These are phyloP conservation scores for Barnettozyma hawaiiensis DNA, from an alignment of 1,139 yeast species.

Conservation along the genomic window DNA sequence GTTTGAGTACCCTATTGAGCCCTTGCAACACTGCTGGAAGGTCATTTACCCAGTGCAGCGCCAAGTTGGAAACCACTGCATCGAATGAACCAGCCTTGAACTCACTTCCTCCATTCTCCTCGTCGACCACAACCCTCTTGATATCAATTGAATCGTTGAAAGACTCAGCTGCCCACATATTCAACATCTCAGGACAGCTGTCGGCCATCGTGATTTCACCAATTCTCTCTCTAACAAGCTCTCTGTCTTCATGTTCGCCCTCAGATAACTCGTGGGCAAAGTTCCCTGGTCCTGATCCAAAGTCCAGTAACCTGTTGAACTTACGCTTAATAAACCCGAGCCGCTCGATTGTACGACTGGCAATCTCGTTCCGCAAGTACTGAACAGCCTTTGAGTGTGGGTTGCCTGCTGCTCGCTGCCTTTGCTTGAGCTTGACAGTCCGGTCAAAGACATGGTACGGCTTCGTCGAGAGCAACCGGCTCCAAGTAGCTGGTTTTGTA, in stretches of 20 bases:
- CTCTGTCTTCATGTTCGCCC: constrained; percentile 42
- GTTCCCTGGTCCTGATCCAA: constrained; percentile 72
- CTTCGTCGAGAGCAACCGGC: constrained; percentile 11
- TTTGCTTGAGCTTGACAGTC: constrained; percentile 50
- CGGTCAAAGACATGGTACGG: constrained; percentile 60
- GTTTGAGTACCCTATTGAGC: constrained; percentile 58
- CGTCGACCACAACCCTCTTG: constrained; percentile 56
- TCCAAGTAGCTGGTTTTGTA: neutral
- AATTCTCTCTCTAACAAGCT: constrained; percentile 45
- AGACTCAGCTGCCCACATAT: constrained; percentile 32
- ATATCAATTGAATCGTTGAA: constrained; percentile 41
- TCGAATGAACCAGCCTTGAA: constrained; percentile 48
- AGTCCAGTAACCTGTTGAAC: constrained; percentile 56
- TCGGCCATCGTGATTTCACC: constrained; percentile 60
- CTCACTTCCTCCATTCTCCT: constrained; percentile 47
- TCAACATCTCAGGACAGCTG: constrained; percentile 47
- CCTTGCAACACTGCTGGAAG: constrained; percentile 57
- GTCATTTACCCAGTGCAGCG: constrained; percentile 84
- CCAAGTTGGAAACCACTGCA: constrained; percentile 67
- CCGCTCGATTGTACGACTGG: constrained; percentile 67
- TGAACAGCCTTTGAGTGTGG: constrained; percentile 56
- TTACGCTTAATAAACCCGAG: constrained; percentile 66
- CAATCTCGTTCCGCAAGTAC: constrained; percentile 71
- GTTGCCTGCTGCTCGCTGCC: constrained; percentile 48
- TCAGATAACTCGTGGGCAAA: constrained; percentile 36